Conservation (phyloP, 2,329 filamentous ascomycete species). For the Colletotrichum viniferum region DNA sequence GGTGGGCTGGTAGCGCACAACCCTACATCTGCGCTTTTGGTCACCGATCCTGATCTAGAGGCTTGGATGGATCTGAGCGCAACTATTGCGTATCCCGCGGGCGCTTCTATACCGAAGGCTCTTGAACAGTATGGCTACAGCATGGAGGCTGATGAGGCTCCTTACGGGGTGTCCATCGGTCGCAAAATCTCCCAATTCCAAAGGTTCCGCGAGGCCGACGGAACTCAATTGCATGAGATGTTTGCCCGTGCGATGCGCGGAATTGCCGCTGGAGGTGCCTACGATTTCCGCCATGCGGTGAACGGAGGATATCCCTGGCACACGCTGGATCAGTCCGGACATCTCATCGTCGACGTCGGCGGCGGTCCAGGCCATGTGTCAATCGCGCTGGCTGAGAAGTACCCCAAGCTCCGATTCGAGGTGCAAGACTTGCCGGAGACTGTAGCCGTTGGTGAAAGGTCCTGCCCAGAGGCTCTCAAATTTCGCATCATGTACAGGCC, state of each 20-base stretch:
- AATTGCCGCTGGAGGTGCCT: not conserved
- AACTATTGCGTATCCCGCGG: not conserved
- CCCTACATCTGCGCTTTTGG: not conserved
- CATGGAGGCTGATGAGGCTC: not conserved
- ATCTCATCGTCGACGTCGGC: constrained; percentile 37
- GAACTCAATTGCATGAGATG: not conserved
- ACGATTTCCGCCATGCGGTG: not conserved
- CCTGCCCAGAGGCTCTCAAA: constrained; percentile 4
- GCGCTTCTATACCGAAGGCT: not conserved
- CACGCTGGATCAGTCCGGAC: not conserved
- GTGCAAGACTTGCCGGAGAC: constrained; percentile 31
- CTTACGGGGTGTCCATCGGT: not conserved
- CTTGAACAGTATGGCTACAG: not conserved
- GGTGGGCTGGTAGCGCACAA: not conserved
- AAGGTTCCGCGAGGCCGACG: not conserved
- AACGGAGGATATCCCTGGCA: not conserved
- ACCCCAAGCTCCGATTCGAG: constrained; percentile 32
- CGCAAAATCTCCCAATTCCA: not conserved
- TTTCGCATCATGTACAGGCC: constrained; percentile 21
- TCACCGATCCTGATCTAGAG: not conserved
- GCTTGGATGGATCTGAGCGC: constrained; percentile 2
- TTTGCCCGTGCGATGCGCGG: constrained; percentile 7
- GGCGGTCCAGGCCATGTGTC: constrained; percentile 35
- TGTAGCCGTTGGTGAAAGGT: constrained; percentile 10
- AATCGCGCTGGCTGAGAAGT: constrained; percentile 33